Evolutionary conservation across 768 basidiomycete species (phyloP).

Genomic region (Boletus sp.): DNA sequence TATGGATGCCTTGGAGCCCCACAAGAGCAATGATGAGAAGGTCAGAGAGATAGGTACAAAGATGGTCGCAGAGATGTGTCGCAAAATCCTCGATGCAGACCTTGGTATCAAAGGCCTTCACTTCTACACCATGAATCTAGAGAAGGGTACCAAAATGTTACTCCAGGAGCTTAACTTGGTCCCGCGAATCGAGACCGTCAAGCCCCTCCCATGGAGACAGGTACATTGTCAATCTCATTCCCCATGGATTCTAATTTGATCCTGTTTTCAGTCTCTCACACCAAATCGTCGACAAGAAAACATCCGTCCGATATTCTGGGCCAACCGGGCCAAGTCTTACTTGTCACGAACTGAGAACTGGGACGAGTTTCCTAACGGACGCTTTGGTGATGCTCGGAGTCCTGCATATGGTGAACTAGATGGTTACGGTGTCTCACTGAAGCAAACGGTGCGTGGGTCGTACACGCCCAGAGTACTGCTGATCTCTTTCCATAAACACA

Average conservation of each 20-base stretch:
- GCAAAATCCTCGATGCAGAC: constrained; percentile 73
- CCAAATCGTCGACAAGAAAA: constrained; percentile 87
- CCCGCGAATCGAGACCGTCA: constrained; percentile 85
- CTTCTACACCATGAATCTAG: constrained; percentile 97
- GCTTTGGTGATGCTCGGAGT: constrained; percentile 95
- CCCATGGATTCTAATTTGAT: constrained; percentile 1
- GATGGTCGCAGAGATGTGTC: constrained; percentile 93
- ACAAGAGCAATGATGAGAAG: constrained; percentile 91
- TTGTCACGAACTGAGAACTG: constrained; percentile 96
- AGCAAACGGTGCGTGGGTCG: constrained; percentile 65
- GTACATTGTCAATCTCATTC: constrained; percentile 39
- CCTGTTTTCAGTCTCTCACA: constrained; percentile 69
- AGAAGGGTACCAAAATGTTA: constrained; percentile 93
- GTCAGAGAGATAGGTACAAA: constrained; percentile 92
- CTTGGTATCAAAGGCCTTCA: constrained; percentile 88
- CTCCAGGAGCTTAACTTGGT: constrained; percentile 89
- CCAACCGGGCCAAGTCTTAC: constrained; percentile 93
- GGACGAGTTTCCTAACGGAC: constrained; percentile 99
- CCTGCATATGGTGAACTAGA: constrained; percentile 98
- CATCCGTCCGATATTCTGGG: constrained; percentile 99
- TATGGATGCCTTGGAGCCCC: constrained; percentile 75
- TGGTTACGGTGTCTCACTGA: constrained; percentile 91
- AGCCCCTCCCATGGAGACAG: constrained; percentile 97
- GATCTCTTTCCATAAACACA: constrained; percentile 38
- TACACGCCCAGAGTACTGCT: neutral